These are phyloP conservation scores for Dacryopinax primogenitus DNA, from an alignment of 768 basidiomycete genomes.

Conservation along the genomic window DNA sequence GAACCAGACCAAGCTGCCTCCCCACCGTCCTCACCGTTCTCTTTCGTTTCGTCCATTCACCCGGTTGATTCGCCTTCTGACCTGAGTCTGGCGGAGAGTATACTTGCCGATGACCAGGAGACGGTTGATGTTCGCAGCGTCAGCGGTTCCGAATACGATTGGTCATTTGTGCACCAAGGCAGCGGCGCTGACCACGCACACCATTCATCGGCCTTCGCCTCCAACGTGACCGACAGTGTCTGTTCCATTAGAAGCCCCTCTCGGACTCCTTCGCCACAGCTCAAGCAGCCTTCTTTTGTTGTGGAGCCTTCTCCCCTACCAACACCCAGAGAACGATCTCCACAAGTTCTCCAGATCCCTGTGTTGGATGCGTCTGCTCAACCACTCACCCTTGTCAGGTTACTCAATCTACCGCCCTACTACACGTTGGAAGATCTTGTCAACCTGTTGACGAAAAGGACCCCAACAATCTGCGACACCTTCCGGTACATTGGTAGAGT, in stretches of 20 bases:
- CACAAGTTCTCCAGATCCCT: neutral
- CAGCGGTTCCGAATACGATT: neutral
- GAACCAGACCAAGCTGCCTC: neutral
- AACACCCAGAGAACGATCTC: neutral
- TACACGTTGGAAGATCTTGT: neutral
- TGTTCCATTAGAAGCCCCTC: neutral
- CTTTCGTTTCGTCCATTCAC: neutral
- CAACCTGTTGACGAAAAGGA: neutral
- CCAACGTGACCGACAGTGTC: neutral
- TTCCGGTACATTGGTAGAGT: neutral
- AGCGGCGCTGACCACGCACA: neutral
- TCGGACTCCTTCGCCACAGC: neutral
- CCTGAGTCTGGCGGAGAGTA: neutral
- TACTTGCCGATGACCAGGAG: neutral
- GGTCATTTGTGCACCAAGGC: neutral
- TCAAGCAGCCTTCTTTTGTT: neutral
- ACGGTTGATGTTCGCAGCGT: neutral
- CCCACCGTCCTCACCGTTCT: neutral
- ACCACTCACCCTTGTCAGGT: neutral
- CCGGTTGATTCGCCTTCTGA: neutral
- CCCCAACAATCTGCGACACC: neutral
- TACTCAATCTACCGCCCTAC: neutral
- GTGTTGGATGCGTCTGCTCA: neutral
- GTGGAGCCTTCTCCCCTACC: neutral
- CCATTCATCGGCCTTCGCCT: neutral